Evolutionary conservation across 164 flowering plant genomes (phyloP), one percentile per base, ranked within the genome.

Genomic region (Piper longum): DNA sequence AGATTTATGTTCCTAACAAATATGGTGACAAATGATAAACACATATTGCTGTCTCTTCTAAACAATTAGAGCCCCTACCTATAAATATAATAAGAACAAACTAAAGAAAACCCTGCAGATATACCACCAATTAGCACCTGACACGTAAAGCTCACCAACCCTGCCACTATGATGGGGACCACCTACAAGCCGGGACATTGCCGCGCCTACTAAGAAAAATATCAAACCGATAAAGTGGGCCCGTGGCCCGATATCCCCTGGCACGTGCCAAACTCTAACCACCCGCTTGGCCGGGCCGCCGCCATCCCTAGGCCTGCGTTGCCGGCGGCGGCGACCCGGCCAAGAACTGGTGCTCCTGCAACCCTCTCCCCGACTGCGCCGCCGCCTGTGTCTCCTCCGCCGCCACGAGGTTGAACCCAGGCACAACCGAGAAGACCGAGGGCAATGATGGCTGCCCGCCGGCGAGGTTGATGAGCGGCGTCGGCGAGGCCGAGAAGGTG

Each of bases 331-430:
- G 36, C 36, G 36, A 26, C 36, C 36, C 2, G 36, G 64, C 66
- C 86, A 82, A 78, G 67, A 80, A 69, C 64, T 75, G 82, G 13
- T 80, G 79, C 73, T 80, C 82, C 55, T 80, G 72, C 40, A 71
- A 78, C 6, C 78, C 42, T 16, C 13, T 39, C 36, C 12, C 61
- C 1, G 14, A 1, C 2, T 59, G 62, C 4, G 57, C 26, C 4
- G 64, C 54, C 3, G 60, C n/a, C n/a, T n/a, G n/a, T n/a, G n/a
- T n/a, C n/a, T n/a, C n/a, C n/a, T n/a, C 26, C 4, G 64, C 54
- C 3, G 60, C 48, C 26, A 56, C 63, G 0, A 58, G 54, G 45
- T 64, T 67, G 11, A 63, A 41, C 17, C 68, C 68, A 0, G 74
- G 72, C 56, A 73, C 64, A 5, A 77, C 64, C 0, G 77, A 64